These are phyloP conservation scores for Nothophytophthora sp. DNA, from an alignment of 352 stramenopile genomes.

Conservation along the genomic window DNA sequence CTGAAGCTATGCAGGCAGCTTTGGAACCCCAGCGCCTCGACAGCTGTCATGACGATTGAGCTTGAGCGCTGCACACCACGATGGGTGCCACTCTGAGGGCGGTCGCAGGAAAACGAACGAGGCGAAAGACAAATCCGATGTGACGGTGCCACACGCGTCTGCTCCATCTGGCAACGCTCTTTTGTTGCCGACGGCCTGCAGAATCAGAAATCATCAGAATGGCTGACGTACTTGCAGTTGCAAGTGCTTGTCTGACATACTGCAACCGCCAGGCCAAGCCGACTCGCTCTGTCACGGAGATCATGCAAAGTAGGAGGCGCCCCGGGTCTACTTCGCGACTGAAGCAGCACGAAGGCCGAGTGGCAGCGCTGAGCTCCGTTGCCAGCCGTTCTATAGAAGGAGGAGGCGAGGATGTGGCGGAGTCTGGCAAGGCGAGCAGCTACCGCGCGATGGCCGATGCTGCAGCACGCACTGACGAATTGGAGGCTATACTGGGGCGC, in stretches of 20 bases:
- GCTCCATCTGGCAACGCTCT: not conserved
- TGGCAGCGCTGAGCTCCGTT: not conserved
- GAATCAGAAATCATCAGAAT: not conserved
- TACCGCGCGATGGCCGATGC: not conserved
- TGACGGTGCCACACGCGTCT: no score
- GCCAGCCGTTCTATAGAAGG: not conserved
- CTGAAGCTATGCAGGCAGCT: no score
- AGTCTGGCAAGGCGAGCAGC: not conserved
- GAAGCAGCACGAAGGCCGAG: constrained; percentile 4
- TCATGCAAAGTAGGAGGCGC: no score
- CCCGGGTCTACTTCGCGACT: not conserved
- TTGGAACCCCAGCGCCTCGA: no score
- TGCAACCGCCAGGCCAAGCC: no score
- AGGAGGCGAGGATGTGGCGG: not conserved
- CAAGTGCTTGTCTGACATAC: not conserved
- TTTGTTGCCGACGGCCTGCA: not conserved
- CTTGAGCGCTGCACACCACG: no score
- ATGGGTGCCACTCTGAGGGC: no score
- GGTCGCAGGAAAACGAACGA: no score
- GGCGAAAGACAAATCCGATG: no score
- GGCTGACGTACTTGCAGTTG: not conserved
- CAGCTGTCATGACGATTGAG: no score
- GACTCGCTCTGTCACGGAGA: no score
- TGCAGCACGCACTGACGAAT: constrained; percentile 9
- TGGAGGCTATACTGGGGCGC: constrained; percentile 31